These are phyloP conservation scores for Saprolegnia diclina DNA, from an alignment of 352 stramenopile species.

Conservation along the genomic window DNA sequence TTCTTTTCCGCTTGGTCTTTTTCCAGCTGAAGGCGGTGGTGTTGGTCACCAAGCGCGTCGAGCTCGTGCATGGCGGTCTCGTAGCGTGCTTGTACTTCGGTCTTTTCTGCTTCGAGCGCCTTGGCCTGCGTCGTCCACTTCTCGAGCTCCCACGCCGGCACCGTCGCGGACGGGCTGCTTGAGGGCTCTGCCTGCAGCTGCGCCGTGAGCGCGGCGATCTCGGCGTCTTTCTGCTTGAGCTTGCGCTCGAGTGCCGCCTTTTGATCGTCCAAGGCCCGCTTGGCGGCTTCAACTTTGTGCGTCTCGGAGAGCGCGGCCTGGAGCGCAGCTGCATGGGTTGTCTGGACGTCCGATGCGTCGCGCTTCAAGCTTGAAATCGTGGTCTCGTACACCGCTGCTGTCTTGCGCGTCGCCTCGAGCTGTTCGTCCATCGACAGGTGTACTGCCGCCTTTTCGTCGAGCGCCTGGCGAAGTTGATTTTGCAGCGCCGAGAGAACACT, in stretches of 20 bases:
- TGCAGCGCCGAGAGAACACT: neutral
- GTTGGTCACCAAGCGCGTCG: slow-evolving; percentile 30
- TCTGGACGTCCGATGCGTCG: neutral
- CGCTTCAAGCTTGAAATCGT: neutral
- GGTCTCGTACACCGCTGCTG: neutral
- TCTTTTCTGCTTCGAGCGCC: slow-evolving; percentile 38
- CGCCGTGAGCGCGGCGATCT: slow-evolving; percentile 4
- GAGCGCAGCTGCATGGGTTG: neutral
- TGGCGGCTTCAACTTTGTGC: neutral
- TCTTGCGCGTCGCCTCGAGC: neutral
- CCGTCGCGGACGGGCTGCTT: neutral
- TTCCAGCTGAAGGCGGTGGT: slow-evolving; percentile 34
- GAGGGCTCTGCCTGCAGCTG: slow-evolving; percentile 2
- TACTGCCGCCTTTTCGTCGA: neutral
- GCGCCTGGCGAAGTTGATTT: slow-evolving; percentile 14
- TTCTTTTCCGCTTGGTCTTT: slow-evolving; percentile 30
- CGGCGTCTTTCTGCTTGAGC: slow-evolving; percentile 22
- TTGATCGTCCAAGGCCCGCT: slow-evolving; percentile 17
- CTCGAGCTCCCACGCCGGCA: slow-evolving; percentile 39
- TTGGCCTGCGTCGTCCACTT: slow-evolving; percentile 39
- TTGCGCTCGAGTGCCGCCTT: slow-evolving; percentile 15
- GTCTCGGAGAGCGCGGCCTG: neutral
- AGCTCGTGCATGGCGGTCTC: slow-evolving; percentile 35
- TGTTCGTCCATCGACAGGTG: neutral
- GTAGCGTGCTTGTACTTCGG: slow-evolving; percentile 32